These are phyloP conservation scores for Lepidium didymum DNA, from an alignment of 345 rosid species.

Conservation along the genomic window DNA sequence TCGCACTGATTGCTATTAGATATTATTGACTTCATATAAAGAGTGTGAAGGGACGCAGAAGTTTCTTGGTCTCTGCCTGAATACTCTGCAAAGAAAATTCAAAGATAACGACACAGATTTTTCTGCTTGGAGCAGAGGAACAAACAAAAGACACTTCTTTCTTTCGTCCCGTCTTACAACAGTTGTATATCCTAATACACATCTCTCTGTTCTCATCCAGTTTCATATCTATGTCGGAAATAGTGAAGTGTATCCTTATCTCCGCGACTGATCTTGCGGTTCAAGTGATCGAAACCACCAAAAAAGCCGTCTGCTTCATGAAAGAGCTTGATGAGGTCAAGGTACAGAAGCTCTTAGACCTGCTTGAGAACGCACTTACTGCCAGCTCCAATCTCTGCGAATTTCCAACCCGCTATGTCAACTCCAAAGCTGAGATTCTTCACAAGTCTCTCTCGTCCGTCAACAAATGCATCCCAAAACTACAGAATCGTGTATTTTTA, in stretches of 20 bases:
- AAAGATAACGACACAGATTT: not conserved
- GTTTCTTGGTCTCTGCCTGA: not conserved
- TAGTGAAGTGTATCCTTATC: constrained; percentile 55
- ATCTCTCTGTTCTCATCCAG: not conserved
- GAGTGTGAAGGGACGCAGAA: not conserved
- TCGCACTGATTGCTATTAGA: not conserved
- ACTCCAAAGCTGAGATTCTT: constrained; percentile 60
- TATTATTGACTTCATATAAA: no score
- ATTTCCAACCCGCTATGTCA: constrained; percentile 75
- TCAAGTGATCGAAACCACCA: constrained; percentile 49
- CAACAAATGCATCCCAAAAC: constrained; percentile 51
- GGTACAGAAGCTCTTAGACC: constrained; percentile 55
- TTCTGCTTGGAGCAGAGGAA: not conserved
- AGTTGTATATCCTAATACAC: not conserved
- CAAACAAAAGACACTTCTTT: not conserved
- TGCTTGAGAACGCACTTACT: constrained; percentile 64
- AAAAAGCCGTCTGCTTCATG: constrained; percentile 49
- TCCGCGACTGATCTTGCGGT: constrained; percentile 64
- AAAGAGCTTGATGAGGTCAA: constrained; percentile 56
- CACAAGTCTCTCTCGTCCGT: constrained; percentile 53
- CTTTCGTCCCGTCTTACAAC: not conserved
- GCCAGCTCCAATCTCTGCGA: constrained; percentile 67
- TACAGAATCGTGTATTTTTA: constrained; percentile 53
- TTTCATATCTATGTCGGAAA: constrained; percentile 49
- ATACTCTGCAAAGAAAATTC: not conserved